These are phyloP conservation scores for Hyphopichia pseudoburtonii DNA, from an alignment of 1,139 yeast genomes.

Conservation along the genomic window DNA sequence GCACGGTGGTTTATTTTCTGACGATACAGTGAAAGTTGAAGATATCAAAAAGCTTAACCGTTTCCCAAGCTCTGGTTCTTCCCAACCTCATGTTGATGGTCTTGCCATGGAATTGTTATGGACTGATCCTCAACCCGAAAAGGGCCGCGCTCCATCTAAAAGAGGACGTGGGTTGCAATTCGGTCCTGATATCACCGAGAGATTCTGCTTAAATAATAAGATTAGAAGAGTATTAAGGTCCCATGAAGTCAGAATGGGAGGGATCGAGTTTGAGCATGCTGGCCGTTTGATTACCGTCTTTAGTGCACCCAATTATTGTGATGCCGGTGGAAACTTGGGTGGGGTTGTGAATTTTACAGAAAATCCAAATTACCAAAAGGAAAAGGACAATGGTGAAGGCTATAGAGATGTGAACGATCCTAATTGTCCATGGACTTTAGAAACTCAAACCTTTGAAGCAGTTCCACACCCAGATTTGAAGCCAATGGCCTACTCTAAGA, in stretches of 20 bases:
- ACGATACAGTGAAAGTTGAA: constrained; percentile 66
- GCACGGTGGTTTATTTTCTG: constrained; percentile 94
- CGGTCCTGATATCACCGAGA: constrained; percentile 90
- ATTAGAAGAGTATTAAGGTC: constrained; percentile 84
- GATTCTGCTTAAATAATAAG: constrained; percentile 70
- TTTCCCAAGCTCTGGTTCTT: constrained; percentile 51
- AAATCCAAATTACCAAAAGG: constrained; percentile 30
- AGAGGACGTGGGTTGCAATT: constrained; percentile 96
- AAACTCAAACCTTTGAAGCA: constrained; percentile 65
- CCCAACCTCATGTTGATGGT: constrained; percentile 90
- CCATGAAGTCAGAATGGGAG: constrained; percentile 92
- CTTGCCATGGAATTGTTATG: constrained; percentile 94
- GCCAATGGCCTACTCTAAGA: constrained; percentile 95
- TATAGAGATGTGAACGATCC: constrained; percentile 48
- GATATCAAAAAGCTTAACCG: constrained; percentile 76
- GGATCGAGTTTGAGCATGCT: constrained; percentile 84
- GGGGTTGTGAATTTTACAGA: constrained; percentile 71
- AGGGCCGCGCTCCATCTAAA: constrained; percentile 85
- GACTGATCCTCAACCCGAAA: constrained; percentile 88
- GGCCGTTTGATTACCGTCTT: constrained; percentile 88
- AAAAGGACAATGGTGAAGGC: constrained; percentile 46
- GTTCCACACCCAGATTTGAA: constrained; percentile 88
- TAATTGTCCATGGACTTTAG: constrained; percentile 50
- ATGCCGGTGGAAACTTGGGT: constrained; percentile 84
- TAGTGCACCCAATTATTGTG: constrained; percentile 97